These are phyloP conservation scores for Glycine tomentella DNA, from an alignment of 306 rosid species.

Conservation along the genomic window DNA sequence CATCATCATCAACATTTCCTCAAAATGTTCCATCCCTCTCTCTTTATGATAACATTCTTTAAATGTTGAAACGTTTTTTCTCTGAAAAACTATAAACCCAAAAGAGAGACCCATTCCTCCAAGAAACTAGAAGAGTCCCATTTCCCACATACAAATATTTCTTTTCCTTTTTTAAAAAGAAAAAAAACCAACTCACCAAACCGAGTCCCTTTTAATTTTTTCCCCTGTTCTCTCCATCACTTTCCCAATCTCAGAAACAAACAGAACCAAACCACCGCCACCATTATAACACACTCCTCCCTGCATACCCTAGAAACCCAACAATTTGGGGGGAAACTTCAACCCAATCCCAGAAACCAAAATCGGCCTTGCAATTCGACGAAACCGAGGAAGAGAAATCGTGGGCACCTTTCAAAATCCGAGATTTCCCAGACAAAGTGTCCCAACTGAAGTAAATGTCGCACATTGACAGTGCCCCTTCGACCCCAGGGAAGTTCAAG, in stretches of 20 bases:
- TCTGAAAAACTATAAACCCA: conserved; percentile 49
- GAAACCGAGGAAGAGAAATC: conserved; percentile 27
- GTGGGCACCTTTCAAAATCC: conserved; percentile 48
- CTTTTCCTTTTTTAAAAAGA: not conserved
- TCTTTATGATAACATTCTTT: conserved; percentile 23
- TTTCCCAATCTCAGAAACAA: conserved; percentile 45
- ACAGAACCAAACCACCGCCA: conserved; percentile 26
- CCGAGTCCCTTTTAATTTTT: not conserved
- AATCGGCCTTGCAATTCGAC: conserved; percentile 38
- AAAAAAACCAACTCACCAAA: conserved; percentile 34
- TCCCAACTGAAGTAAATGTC: conserved; percentile 79
- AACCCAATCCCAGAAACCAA: not conserved
- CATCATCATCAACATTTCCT: not conserved
- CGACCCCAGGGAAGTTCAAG: conserved; percentile 96
- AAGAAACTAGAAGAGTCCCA: conserved; percentile 83
- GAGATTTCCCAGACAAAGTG: conserved; percentile 47
- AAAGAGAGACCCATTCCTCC: conserved; percentile 59
- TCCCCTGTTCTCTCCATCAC: conserved; percentile 27
- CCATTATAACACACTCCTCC: conserved; percentile 6
- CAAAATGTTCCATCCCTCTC: not conserved
- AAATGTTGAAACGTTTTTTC: conserved; percentile 39
- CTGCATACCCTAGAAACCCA: conserved; percentile 47
- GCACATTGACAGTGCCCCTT: conserved; percentile 76
- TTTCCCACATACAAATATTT: conserved; percentile 45
- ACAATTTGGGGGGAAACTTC: conserved; percentile 34